Evolutionary conservation across 305 asterid genomes (phyloP).

Genomic region (Solanum hybrid): DNA sequence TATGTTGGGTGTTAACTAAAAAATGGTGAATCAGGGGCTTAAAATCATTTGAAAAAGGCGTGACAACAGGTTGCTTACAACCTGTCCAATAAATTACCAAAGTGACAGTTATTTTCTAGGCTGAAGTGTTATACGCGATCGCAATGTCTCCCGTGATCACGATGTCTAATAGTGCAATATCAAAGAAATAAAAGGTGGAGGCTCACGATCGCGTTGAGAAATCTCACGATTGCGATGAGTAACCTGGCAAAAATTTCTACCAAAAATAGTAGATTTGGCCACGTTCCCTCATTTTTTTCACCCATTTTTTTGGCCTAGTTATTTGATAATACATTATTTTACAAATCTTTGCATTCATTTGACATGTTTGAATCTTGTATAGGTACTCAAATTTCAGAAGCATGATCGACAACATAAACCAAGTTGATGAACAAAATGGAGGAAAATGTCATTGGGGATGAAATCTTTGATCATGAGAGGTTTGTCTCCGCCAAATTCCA

Average conservation of each 20-base stretch:
- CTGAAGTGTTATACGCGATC: not conserved
- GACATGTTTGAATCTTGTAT: not conserved
- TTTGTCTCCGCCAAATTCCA: not conserved
- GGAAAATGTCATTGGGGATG: not conserved
- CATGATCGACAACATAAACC: not conserved
- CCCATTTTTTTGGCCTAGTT: not conserved
- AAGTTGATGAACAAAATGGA: not conserved
- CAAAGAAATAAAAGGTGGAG: not conserved
- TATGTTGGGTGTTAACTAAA: no score
- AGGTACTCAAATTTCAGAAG: not conserved
- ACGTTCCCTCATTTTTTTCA: not conserved
- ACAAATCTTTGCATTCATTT: not conserved
- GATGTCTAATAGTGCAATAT: not conserved
- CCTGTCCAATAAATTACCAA: no score
- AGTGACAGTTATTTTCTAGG: no score
- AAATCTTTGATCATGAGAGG: not conserved
- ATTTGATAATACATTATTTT: not conserved
- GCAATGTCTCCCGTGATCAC: not conserved
- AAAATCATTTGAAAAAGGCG: no score
- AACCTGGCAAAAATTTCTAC: no score
- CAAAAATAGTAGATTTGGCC: not conserved
- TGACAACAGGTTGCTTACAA: no score
- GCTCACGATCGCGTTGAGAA: not conserved
- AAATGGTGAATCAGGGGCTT: no score
- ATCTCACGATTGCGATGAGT: no score